These are phyloP conservation scores for Lepidium sativum DNA, from an alignment of 345 rosid species.

Conservation along the genomic window DNA sequence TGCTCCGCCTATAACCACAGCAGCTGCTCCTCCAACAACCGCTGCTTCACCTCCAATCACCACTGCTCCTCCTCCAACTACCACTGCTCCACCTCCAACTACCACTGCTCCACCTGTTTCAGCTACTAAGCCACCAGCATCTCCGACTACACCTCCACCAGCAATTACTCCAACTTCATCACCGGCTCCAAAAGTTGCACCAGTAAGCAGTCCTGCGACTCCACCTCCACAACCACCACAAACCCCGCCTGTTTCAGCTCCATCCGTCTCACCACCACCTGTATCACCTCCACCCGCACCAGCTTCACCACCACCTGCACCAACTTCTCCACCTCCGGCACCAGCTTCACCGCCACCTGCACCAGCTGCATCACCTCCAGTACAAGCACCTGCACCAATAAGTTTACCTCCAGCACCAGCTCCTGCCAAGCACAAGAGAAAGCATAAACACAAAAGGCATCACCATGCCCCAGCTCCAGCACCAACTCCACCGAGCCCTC, in stretches of 20 bases:
- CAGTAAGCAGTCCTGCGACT: constrained; percentile 48
- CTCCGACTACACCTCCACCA: constrained; percentile 41
- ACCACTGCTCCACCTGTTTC: not conserved
- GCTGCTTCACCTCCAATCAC: constrained; percentile 30
- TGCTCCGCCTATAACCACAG: constrained; percentile 27
- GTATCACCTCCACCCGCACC: constrained; percentile 35
- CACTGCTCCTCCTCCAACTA: constrained; percentile 17
- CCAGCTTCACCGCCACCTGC: constrained; percentile 32
- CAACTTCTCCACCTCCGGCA: constrained; percentile 33
- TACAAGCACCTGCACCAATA: constrained; percentile 38
- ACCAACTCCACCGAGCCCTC: constrained; percentile 67
- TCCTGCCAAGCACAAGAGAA: constrained; percentile 54
- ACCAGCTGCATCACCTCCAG: constrained; percentile 32
- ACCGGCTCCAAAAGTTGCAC: constrained; percentile 56
- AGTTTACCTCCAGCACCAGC: constrained; percentile 53
- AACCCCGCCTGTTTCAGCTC: constrained; percentile 45
- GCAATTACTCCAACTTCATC: constrained; percentile 40
- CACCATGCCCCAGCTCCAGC: constrained; percentile 67
- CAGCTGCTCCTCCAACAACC: constrained; percentile 24
- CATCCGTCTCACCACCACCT: constrained; percentile 41
- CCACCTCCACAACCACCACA: constrained; percentile 47
- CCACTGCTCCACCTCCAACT: constrained; percentile 30
- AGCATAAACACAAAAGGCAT: constrained; percentile 60
- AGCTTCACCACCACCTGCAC: constrained; percentile 36
- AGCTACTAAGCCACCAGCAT: constrained; percentile 35